Percentiles rank a stretch among this genome's conserved stretches.
Evolutionary conservation across 2,329 filamentous ascomycete genomes (phyloP).

Genomic region (Herpotrichia juniperi): DNA sequence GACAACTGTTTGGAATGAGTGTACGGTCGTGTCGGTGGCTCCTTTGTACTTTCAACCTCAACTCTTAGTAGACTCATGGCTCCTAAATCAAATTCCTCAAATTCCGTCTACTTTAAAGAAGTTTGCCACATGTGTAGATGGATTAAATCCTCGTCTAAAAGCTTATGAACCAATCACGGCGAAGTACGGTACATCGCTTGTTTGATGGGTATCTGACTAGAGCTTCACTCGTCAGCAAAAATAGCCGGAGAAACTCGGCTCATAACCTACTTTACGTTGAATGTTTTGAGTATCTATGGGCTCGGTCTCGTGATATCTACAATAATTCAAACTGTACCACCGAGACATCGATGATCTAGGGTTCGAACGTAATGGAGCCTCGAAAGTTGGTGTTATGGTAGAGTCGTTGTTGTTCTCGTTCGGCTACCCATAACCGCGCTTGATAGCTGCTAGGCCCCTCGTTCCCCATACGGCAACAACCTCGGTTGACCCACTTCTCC

Average conservation of each 20-base stretch:
- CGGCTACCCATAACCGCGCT: conserved; percentile 25
- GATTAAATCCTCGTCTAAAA: background rate
- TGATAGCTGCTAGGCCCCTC: conserved; percentile 2
- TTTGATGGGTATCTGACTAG: conserved; percentile 6
- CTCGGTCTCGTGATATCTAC: too few relatives aligned
- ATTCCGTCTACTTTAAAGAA: too few relatives aligned
- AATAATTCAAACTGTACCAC: too few relatives aligned
- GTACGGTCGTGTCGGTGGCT: too few relatives aligned
- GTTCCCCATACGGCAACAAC: conserved; percentile 22
- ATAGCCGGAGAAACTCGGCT: background rate
- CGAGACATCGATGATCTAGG: too few relatives aligned
- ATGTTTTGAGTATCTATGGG: too few relatives aligned
- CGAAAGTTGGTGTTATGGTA: background rate
- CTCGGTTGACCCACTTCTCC: conserved; percentile 28
- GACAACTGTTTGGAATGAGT: too few relatives aligned
- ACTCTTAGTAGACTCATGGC: too few relatives aligned
- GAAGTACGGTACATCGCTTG: background rate
- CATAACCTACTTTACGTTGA: too few relatives aligned
- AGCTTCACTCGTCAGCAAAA: conserved; percentile 7
- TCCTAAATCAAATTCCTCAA: too few relatives aligned
- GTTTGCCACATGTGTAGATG: background rate
- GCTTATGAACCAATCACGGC: conserved; percentile 1
- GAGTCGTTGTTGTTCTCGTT: background rate
- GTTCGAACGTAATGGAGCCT: background rate
- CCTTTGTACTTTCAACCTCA: too few relatives aligned